Base-by-base conservation (phyloP, 306 rosid genomes). In the Corylus heterophylla region DNA sequence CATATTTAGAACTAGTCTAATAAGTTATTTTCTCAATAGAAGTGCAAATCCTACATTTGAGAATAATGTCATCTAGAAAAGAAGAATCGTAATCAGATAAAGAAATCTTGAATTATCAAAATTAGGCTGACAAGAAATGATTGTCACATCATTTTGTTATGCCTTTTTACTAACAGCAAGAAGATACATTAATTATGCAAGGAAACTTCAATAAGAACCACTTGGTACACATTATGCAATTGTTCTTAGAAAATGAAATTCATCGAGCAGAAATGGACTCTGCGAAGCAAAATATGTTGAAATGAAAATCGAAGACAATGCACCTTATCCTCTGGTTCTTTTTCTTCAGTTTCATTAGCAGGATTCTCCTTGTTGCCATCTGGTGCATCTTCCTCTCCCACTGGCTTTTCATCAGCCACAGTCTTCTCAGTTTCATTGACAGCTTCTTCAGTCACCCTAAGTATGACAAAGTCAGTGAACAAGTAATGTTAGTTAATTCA, bases 261-360 rank as follows among this genome's bases (percentile, higher is more conserved):
- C 18, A 67, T 18, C 29, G n/a, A 7, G 76, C 10, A 4, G 18
- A 68, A 56, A 68, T 13, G 27, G 12, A 75, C 10, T 42, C 3
- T 18, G 27, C 2, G 7, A 20, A 47, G 37, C 20, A 56, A 5
- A 37, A 78, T 42, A 25, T 31, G 8, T 48, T 35, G 51, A 61
- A 5, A 39, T 8, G 16, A 70, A 67, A 55, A 12, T 62, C 25
- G 45, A 13, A 27, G 73, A 29, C 12, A 54, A 54, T 54, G 69
- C 63, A 95, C 98, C 93, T 91, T 93, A 59, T 91, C 97, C 90
- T 91, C 91, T 1, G 98, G 92, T 78, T 91, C 98, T 66, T 90
- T 89, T 81, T 93, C 97, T 85, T 89, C 96, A 25, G 82, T 45
- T 86, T 80, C 98, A 74, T 74, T 81, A 58, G 88, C 80, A 87